phyloP scores from a whole-genome alignment of 257 asterid genomes.

The Paulownia fortunei region DNA sequence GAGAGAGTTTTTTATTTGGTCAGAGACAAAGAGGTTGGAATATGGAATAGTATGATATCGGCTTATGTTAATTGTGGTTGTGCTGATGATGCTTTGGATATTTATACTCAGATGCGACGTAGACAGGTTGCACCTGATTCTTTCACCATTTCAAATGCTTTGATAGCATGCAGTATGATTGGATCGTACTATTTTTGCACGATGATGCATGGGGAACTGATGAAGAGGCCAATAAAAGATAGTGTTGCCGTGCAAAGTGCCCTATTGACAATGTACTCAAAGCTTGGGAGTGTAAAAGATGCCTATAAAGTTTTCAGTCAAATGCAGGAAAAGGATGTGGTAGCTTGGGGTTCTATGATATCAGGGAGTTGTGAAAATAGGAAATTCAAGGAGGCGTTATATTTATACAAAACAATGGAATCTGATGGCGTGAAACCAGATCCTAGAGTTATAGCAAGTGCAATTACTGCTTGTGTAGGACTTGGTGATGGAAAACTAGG shows the following conservation, averaged over 20 bases:
- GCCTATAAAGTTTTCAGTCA: slow-evolving; percentile 55
- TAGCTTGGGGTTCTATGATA: slow-evolving; percentile 91
- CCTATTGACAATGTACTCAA: slow-evolving; percentile 84
- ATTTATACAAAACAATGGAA: slow-evolving; percentile 60
- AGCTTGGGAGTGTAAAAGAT: slow-evolving; percentile 52
- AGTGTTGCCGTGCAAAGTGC: slow-evolving; percentile 67
- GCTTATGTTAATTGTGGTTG: slow-evolving; percentile 65
- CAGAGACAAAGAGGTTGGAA: slow-evolving; percentile 54
- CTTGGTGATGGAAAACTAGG: slow-evolving; percentile 44
- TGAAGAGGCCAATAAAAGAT: slow-evolving; percentile 64
- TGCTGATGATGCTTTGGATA: slow-evolving; percentile 56
- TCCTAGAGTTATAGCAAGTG: slow-evolving; percentile 54
- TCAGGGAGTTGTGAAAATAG: slow-evolving; percentile 60
- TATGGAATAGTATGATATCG: slow-evolving; percentile 89
- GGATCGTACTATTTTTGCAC: slow-evolving; percentile 53
- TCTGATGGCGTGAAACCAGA: slow-evolving; percentile 61
- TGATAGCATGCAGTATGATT: slow-evolving; percentile 58
- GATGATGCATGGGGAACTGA: slow-evolving; percentile 65
- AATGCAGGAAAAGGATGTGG: slow-evolving; percentile 68
- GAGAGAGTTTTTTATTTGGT: slow-evolving; percentile 48
- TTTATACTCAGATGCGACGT: slow-evolving; percentile 54
- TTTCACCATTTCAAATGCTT: slow-evolving; percentile 67
- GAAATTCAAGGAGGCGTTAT: slow-evolving; percentile 54
- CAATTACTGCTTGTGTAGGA: slow-evolving; percentile 54
- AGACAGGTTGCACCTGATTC: slow-evolving; percentile 61